These are phyloP conservation scores for Gnaphalium uliginosum DNA, from an alignment of 129 eudicot genomes.

Conservation along the genomic window DNA sequence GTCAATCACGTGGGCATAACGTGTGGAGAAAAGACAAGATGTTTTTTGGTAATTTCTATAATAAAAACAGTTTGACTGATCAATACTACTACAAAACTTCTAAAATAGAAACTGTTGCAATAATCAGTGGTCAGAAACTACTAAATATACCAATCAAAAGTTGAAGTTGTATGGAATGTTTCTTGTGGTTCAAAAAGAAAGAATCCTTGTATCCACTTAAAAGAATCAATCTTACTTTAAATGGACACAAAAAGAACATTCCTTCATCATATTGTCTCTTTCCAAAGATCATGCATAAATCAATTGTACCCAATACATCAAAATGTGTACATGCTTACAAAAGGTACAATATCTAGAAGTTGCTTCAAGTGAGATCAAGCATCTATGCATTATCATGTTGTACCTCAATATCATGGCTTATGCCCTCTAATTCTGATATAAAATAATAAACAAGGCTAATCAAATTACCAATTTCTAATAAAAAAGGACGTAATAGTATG, in stretches of 20 bases:
- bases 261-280: conserved; percentile 10
- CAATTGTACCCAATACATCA: conserved; percentile 15
- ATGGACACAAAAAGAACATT: conserved; percentile 27
- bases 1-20: neutral
- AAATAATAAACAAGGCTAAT: neutral
- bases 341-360: neutral
- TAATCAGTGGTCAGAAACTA: conserved; percentile 17
- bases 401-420: neutral
- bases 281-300: conserved; percentile 12
- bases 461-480: too few species aligned
- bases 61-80: neutral
- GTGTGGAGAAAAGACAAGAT: neutral
- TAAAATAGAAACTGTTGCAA: conserved; percentile 7
- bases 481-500: neutral
- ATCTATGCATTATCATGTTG: conserved; percentile 9
- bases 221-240: conserved; percentile 25
- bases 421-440: neutral
- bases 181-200: conserved; percentile 27
- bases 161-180: conserved; percentile 14
- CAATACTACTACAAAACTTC: neutral
- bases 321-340: conserved; percentile 12
- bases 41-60: neutral
- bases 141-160: conserved; percentile 4
- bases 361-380: conserved; percentile 5
- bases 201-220: conserved; percentile 36